Base-by-base conservation (phyloP, 2,329 filamentous ascomycete genomes). In the Fusarium penzigii region DNA sequence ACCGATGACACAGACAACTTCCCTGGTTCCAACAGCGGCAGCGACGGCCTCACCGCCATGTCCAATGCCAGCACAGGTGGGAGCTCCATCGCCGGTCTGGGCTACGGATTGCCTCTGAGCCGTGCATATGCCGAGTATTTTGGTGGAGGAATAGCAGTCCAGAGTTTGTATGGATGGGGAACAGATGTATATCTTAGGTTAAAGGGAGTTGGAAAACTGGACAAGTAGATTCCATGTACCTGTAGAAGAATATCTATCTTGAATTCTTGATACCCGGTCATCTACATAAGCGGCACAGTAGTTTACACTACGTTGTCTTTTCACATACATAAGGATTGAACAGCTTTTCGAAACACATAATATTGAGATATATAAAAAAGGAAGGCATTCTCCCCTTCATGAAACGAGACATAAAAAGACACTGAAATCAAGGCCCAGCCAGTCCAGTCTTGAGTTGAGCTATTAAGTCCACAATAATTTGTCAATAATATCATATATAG, bases 81-180 rank as follows among this genome's bases (percentile, higher is more conserved):
- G 1, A 92, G 88, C 68, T 93, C 89, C 42, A 95, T 99, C 53
- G 94, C 94, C 0, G 94, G 94, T 0, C 73, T 99, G 44, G 94
- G 94, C 1, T 99, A 99, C 69, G 94, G 94, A 1, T 70, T 99
- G 57, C 94, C 94, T 2, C 74, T 99, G 17, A 92, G 92, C 48
- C 82, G 94, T 56, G 93, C 94, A 0, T 99, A 99, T 68, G 94
- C 94, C 1, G 93, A 99, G 75, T 99, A 97, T 66, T 99, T 99
- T 77, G 94, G 94, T 2, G 94, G 94, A 1, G 92, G 92, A 3
- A 94, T 99, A 52, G 87, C 87, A 5, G 87, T 99, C n/a, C 93
- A 99, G 78, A 97, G 91, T 69, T 73, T 97, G 43, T 94, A 91
- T 77, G 93, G 94, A 5, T 99, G 94, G 94, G 94, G 84, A 5